These are phyloP conservation scores for Trichaptum fuscoviolaceum DNA, from an alignment of 768 basidiomycete genomes.

Conservation along the genomic window DNA sequence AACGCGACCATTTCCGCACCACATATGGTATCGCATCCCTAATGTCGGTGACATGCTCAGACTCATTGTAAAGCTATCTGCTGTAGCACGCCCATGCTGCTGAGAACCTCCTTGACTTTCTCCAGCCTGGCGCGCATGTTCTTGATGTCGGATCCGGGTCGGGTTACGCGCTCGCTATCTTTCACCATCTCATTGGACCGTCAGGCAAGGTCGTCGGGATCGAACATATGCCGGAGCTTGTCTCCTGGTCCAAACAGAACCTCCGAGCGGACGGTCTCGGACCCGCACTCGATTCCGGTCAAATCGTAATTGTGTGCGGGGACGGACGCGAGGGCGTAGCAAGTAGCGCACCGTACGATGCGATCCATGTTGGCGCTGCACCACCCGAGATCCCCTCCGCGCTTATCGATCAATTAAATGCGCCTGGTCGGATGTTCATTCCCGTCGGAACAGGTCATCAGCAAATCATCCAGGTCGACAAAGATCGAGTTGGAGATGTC, in stretches of 20 bases:
- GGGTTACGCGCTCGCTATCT: conserved; percentile 79
- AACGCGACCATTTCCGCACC: conserved; percentile 95
- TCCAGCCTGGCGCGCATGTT: conserved; percentile 65
- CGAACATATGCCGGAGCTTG: conserved; percentile 82
- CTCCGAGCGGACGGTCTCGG: conserved; percentile 61
- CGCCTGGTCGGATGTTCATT: conserved; percentile 84
- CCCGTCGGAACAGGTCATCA: conserved; percentile 68
- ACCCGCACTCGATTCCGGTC: conserved; percentile 42
- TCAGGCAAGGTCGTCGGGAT: conserved; percentile 76
- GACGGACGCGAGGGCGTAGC: conserved; percentile 72
- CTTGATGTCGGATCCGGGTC: conserved; percentile 91
- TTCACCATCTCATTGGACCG: conserved; percentile 60
- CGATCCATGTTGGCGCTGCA: conserved; percentile 94
- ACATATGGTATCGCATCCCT: conserved; percentile 65
- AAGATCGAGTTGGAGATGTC: conserved; percentile 63
- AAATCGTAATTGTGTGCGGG: conserved; percentile 61
- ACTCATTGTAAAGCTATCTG: conserved; percentile 2
- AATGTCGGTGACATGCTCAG: not conserved
- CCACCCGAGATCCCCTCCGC: conserved; percentile 65
- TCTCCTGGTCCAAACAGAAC: conserved; percentile 64
- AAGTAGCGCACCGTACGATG: conserved; percentile 59
- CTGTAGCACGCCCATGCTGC: conserved; percentile 78
- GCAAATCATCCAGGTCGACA: conserved; percentile 74
- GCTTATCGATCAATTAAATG: conserved; percentile 73
- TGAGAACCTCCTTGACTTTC: conserved; percentile 69